Conservation (phyloP, 768 basidiomycete genomes). For the Lactarius akahatsu region DNA sequence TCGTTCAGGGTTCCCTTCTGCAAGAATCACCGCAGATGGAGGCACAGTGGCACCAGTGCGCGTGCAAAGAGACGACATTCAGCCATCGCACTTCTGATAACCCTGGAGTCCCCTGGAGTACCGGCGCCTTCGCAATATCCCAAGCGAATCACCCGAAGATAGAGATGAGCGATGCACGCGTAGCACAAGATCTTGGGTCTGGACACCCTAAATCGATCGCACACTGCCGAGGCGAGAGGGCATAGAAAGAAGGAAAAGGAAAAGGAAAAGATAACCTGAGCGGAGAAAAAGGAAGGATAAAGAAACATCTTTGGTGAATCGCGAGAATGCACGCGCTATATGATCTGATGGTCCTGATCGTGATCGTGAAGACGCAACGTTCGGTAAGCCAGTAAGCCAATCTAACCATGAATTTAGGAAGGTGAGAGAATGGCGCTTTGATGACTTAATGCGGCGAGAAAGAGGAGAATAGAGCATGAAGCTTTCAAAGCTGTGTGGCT, state of each 20-base stretch:
- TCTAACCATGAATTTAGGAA: neutral
- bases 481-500: neutral
- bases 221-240: neutral
- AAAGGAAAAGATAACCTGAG: neutral
- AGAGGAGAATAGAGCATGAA: neutral
- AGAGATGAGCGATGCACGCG: neutral
- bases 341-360: neutral
- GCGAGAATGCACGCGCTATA: neutral
- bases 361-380: neutral
- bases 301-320: neutral
- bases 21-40: neutral
- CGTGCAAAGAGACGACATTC: neutral
- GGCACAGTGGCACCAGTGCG: neutral
- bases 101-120: neutral
- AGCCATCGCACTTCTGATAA: neutral
- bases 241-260: neutral
- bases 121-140: neutral
- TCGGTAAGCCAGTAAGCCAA: neutral
- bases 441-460: neutral
- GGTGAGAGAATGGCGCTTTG: neutral
- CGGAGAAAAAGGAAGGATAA: neutral
- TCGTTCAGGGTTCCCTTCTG: neutral
- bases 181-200: neutral
- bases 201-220: neutral
- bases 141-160: neutral